Conservation (phyloP, 2,329 filamentous ascomycete species). For the Ilyonectria sp. region DNA sequence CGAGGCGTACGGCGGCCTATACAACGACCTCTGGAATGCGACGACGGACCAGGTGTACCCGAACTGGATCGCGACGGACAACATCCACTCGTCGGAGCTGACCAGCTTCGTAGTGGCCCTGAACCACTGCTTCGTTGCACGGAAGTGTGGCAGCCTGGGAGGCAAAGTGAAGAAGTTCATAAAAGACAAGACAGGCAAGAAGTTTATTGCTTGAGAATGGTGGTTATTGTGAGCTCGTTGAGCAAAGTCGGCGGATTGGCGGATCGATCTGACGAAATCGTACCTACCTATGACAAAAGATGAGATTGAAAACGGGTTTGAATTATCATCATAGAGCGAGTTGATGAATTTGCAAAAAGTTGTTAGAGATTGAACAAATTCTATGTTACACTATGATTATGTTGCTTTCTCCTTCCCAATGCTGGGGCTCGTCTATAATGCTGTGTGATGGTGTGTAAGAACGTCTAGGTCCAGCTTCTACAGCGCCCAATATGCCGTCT, state of each 20-base stretch:
- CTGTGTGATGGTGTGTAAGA: neutral
- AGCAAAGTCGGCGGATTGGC: neutral
- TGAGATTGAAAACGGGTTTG: neutral
- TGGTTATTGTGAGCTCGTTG: too few species aligned
- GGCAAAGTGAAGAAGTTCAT: constrained; percentile 12
- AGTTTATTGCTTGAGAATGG: too few species aligned
- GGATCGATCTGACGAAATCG: neutral
- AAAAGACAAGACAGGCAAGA: neutral
- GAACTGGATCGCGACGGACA: constrained; percentile 53
- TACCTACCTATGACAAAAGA: neutral
- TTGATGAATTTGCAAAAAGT: neutral
- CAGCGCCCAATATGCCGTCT: neutral
- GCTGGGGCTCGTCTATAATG: constrained; percentile 3
- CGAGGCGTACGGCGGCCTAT: constrained; percentile 42
- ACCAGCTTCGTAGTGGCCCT: constrained; percentile 48
- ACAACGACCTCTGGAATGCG: constrained; percentile 43
- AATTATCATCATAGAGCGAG: neutral
- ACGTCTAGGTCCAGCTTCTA: neutral
- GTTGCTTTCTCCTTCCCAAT: neutral
- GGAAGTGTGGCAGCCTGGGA: constrained; percentile 26
- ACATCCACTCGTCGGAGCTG: constrained; percentile 43
- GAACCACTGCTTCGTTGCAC: constrained; percentile 50
- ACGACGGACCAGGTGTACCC: constrained; percentile 47
- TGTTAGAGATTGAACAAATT: neutral
- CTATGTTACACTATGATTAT: constrained; percentile 4